Evolutionary conservation across 495 filamentous ascomycete species (phyloP).

Genomic region (Xylaria palmicola): DNA sequence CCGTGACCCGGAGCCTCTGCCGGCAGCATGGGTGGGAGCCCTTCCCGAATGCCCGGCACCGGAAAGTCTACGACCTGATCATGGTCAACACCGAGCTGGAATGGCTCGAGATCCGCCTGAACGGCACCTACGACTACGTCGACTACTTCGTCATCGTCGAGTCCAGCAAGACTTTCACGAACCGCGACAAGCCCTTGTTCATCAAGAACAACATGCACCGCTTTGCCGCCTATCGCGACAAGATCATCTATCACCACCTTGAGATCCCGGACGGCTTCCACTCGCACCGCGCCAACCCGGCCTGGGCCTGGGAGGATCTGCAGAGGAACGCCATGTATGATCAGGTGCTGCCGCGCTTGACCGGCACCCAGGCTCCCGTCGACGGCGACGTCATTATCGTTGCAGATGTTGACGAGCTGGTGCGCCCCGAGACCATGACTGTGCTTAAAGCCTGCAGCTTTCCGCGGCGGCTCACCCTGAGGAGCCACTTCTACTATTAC

Average conservation of each 20-base stretch:
- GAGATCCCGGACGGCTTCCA: slow-evolving; percentile 39
- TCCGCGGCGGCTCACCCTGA: slow-evolving; percentile 52
- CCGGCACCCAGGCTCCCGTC: slow-evolving; percentile 28
- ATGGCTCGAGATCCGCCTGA: slow-evolving; percentile 58
- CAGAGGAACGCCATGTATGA: slow-evolving; percentile 52
- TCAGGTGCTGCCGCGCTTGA: slow-evolving; percentile 46
- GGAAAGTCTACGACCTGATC: slow-evolving; percentile 57
- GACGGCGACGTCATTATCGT: slow-evolving; percentile 45
- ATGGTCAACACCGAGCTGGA: slow-evolving; percentile 57
- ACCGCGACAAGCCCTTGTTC: slow-evolving; percentile 46
- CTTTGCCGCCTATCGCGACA: slow-evolving; percentile 44
- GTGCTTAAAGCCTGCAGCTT: slow-evolving; percentile 50
- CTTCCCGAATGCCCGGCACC: slow-evolving; percentile 25
- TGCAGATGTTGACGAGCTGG: slow-evolving; percentile 54
- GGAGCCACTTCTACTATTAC: slow-evolving; percentile 56
- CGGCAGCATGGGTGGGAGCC: slow-evolving; percentile 41
- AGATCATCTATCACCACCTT: slow-evolving; percentile 56
- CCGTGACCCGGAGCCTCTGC: slow-evolving; percentile 32
- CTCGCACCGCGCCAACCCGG: slow-evolving; percentile 29
- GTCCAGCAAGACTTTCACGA: slow-evolving; percentile 49
- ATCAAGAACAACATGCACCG: slow-evolving; percentile 40
- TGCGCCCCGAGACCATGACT: slow-evolving; percentile 45
- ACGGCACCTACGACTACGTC: slow-evolving; percentile 47
- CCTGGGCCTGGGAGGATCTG: slow-evolving; percentile 52
- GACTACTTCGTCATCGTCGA: slow-evolving; percentile 61